Percentiles rank a stretch among this genome's conserved stretches.
Conservation (phyloP, 495 filamentous ascomycete species). For the Articulospora tetracladia region DNA sequence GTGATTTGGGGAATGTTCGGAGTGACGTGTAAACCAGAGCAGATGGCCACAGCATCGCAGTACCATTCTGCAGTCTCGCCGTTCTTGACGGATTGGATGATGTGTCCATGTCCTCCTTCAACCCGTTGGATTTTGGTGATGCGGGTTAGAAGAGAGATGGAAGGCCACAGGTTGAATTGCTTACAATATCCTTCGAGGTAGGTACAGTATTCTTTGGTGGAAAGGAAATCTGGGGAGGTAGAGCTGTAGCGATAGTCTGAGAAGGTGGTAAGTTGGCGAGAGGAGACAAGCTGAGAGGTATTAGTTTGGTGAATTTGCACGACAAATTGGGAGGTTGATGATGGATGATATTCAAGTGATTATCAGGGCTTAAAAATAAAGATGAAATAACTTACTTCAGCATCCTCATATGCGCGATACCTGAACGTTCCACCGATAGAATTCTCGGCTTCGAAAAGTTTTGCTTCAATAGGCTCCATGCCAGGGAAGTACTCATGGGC, state of each 20-base stretch:
- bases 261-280: constrained; percentile 37
- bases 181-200: constrained; percentile 39
- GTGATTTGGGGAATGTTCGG: constrained; percentile 35
- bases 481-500: constrained; percentile 25
- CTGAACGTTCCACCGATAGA: constrained; percentile 21
- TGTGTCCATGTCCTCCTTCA: constrained; percentile 22
- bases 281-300: constrained; percentile 37
- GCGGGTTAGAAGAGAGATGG: constrained; percentile 32
- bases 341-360: too few species aligned
- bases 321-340: too few species aligned
- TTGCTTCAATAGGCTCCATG: constrained; percentile 30
- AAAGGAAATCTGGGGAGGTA: constrained; percentile 34
- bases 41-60: constrained; percentile 40
- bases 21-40: constrained; percentile 37
- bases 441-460: constrained; percentile 23
- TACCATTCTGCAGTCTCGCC: constrained; percentile 23
- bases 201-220: constrained; percentile 27
- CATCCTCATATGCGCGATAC: constrained; percentile 18
- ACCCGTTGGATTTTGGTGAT: constrained; percentile 25
- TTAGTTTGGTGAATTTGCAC: neutral
- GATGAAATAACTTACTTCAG: constrained; percentile 15
- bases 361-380: neutral
- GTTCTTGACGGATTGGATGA: constrained; percentile 23
- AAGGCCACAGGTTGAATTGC: constrained; percentile 34
- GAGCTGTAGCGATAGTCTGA: constrained; percentile 33